These are phyloP conservation scores for Selaginella moellendorffii DNA, from an alignment of 75 land plant species.

Conservation along the genomic window DNA sequence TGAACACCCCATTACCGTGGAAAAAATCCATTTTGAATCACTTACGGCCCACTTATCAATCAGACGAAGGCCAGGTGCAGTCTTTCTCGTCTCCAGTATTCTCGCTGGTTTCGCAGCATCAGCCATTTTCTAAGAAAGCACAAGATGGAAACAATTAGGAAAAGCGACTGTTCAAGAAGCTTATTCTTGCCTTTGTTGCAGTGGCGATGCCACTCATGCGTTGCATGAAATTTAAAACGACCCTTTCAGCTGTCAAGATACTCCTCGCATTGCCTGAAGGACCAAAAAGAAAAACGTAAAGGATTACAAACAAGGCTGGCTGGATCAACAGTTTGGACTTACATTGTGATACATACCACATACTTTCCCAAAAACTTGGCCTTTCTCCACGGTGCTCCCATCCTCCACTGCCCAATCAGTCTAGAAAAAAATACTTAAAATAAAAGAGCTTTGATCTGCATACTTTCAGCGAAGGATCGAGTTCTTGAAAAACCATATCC, in stretches of 20 bases:
- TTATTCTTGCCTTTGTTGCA: constrained; percentile 58
- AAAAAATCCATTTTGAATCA: constrained; percentile 9
- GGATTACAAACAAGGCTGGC: neutral
- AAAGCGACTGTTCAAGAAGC: no score
- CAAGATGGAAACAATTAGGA: neutral
- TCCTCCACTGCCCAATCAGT: constrained; percentile 78
- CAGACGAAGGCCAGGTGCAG: constrained; percentile 87
- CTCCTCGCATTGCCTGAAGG: constrained; percentile 74
- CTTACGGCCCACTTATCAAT: constrained; percentile 98
- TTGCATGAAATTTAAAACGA: constrained; percentile 94
- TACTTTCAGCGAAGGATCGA: constrained; percentile 84
- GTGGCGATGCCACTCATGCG: constrained; percentile 99
- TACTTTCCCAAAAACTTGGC: constrained; percentile 69
- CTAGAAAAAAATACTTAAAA: no score
- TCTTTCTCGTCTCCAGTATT: constrained; percentile 90
- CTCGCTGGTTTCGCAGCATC: constrained; percentile 83
- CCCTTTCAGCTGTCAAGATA: constrained; percentile 81
- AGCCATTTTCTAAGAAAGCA: constrained; percentile 32
- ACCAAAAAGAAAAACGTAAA: constrained; percentile 7
- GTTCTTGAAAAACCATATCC: constrained; percentile 65
- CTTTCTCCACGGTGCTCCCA: constrained; percentile 58
- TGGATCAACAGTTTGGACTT: constrained; percentile 12
- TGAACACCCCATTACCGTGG: no score
- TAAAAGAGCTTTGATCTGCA: no score
- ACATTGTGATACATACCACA: constrained; percentile 33